Percentiles rank a stretch among this genome's conserved stretches.
Conservation (phyloP, 2,329 filamentous ascomycete genomes). For the Lachnellula subtilissima region DNA sequence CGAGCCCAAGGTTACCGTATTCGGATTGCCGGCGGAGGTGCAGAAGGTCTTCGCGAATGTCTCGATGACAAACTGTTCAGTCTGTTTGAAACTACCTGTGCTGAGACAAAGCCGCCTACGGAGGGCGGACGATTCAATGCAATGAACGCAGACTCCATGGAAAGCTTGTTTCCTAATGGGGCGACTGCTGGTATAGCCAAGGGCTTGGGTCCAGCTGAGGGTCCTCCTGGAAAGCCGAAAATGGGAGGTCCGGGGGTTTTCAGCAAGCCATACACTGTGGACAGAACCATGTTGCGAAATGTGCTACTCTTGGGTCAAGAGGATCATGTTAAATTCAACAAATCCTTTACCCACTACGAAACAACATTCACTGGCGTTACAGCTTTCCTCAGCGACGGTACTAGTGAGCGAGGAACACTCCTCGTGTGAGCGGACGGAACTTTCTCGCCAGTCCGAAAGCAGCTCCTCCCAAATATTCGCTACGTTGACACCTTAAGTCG, state of each 20-base stretch:
- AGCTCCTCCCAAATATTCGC: constrained; percentile 33
- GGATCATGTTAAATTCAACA: constrained; percentile 30
- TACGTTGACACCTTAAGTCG: constrained; percentile 36
- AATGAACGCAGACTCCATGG: constrained; percentile 2
- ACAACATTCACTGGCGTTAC: constrained; percentile 15
- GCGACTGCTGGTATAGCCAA: neutral
- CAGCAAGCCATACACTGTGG: constrained; percentile 24
- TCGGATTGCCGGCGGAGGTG: constrained; percentile 17
- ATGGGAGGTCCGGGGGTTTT: constrained; percentile 5
- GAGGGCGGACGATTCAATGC: constrained; percentile 10
- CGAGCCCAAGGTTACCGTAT: constrained; percentile 40
- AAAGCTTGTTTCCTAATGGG: neutral
- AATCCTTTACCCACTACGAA: constrained; percentile 24
- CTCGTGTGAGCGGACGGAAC: constrained; percentile 39
- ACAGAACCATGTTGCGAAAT: constrained; percentile 33
- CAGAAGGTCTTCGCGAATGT: constrained; percentile 12
- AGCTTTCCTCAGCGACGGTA: constrained; percentile 34
- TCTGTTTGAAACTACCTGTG: constrained; percentile 21
- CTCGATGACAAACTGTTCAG: constrained; percentile 15
- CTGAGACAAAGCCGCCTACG: constrained; percentile 6
- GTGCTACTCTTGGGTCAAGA: constrained; percentile 31
- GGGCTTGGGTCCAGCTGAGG: neutral
- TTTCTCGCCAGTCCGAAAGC: constrained; percentile 33
- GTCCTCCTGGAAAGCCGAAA: neutral
- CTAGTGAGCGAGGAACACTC: constrained; percentile 28